Conservation (phyloP, 148 eudicot species). For the Gaultheria prostrata region DNA sequence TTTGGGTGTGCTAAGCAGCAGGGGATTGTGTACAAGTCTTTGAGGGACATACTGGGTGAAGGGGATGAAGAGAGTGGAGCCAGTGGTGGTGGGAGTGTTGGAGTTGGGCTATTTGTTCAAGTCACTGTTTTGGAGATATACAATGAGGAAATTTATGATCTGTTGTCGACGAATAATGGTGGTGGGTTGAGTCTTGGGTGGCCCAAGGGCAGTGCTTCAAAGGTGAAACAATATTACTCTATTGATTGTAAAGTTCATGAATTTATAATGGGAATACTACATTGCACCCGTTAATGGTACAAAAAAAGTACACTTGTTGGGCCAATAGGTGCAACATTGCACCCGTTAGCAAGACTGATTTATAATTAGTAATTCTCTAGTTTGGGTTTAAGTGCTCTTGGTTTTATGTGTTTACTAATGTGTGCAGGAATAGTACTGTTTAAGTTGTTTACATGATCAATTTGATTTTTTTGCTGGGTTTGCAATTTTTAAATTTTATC, state of each 20-base stretch:
- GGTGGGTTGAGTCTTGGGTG: conserved; percentile 71
- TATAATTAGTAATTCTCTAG: conserved; percentile 24
- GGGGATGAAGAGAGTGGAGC: conserved; percentile 25
- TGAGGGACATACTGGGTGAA: conserved; percentile 68
- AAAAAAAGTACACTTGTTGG: no score
- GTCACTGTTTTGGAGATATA: conserved; percentile 89
- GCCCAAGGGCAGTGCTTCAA: conserved; percentile 88
- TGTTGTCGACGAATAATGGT: conserved; percentile 61
- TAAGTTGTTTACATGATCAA: conserved; percentile 1
- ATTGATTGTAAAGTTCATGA: neutral
- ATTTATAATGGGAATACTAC: no score
- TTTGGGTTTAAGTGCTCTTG: neutral
- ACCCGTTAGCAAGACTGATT: no score
- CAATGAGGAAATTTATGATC: conserved; percentile 95
- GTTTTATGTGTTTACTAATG: neutral
- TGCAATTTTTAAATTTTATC: no score
- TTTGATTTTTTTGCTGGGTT: neutral
- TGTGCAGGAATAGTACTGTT: conserved; percentile 23
- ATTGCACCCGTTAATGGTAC: no score
- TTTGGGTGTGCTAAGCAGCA: conserved; percentile 76
- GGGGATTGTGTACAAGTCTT: conserved; percentile 82
- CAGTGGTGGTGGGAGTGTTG: conserved; percentile 13
- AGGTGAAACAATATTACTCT: conserved; percentile 43
- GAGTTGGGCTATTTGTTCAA: conserved; percentile 64
- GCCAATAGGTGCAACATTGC: no score